A percentile compares a stretch with the other conserved stretches of the same genome.
Conservation (phyloP, 2,329 filamentous ascomycete species). For the Teratosphaeria viscida region DNA sequence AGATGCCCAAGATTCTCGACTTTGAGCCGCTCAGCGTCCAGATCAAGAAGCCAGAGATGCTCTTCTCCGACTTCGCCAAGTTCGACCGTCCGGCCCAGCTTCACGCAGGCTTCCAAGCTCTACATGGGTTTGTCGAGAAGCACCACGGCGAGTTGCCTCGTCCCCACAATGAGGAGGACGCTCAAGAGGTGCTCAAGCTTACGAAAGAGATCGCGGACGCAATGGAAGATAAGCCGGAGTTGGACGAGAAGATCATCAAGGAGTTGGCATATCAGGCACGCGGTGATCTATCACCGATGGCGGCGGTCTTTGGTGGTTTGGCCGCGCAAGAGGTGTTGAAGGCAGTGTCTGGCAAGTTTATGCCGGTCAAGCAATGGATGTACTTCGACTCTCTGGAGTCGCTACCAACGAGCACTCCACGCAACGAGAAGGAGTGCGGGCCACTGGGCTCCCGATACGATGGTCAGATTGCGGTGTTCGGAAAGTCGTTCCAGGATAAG, state of each 20-base stretch:
- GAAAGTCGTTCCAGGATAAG: conserved; percentile 87
- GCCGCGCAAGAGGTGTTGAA: conserved; percentile 92
- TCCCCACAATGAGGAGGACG: conserved; percentile 77
- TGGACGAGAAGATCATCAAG: conserved; percentile 84
- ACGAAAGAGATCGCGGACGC: conserved; percentile 61
- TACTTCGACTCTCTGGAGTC: conserved; percentile 99
- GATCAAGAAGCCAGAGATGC: conserved; percentile 74
- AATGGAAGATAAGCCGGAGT: conserved; percentile 61
- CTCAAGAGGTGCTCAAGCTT: conserved; percentile 62
- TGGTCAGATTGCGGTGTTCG: conserved; percentile 93
- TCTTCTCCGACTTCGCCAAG: conserved; percentile 94
- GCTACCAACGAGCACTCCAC: conserved; percentile 60
- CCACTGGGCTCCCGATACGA: conserved; percentile 82
- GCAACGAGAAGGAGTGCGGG: conserved; percentile 80
- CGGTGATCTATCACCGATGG: conserved; percentile 84
- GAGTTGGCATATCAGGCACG: conserved; percentile 91
- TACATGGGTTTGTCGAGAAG: conserved; percentile 71
- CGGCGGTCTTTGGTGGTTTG: conserved; percentile 88
- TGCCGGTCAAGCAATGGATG: conserved; percentile 88
- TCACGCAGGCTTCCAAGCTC: conserved; percentile 82
- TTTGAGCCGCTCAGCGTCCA: conserved; percentile 74
- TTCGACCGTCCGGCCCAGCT: conserved; percentile 90
- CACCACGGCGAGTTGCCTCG: conserved; percentile 64
- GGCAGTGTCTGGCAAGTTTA: conserved; percentile 94
- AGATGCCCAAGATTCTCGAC: conserved; percentile 90